Conservation (phyloP, 2,329 filamentous ascomycete genomes). For the Fusarium poae region DNA sequence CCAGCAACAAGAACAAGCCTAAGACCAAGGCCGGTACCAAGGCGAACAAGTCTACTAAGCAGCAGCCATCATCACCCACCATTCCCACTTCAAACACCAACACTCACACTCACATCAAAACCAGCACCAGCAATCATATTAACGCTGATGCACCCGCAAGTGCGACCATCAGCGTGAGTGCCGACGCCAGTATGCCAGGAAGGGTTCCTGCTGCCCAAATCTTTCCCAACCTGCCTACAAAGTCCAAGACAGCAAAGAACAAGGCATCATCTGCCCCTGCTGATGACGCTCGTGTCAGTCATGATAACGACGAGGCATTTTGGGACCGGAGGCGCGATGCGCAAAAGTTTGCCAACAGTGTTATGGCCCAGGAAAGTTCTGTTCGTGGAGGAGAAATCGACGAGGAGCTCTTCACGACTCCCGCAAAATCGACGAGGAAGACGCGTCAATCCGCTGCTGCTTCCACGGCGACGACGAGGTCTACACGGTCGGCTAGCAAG, state of each 20-base stretch:
- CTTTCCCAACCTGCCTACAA: conserved; percentile 52
- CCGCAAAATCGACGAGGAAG: conserved; percentile 52
- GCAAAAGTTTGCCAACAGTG: conserved; percentile 56
- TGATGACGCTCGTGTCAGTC: conserved; percentile 50
- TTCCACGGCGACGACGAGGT: conserved; percentile 54
- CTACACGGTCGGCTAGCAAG: conserved; percentile 66
- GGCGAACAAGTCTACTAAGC: conserved; percentile 50
- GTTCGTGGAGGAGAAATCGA: conserved; percentile 51
- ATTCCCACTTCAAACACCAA: conserved; percentile 35
- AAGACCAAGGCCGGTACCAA: conserved; percentile 38
- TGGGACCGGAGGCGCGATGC: conserved; percentile 56
- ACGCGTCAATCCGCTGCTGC: conserved; percentile 55
- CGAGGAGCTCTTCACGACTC: conserved; percentile 51
- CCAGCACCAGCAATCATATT: conserved; percentile 12
- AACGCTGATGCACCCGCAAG: conserved; percentile 43
- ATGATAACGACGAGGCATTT: conserved; percentile 51
- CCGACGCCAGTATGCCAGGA: conserved; percentile 58
- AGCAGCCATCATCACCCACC: conserved; percentile 53
- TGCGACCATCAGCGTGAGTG: conserved; percentile 45
- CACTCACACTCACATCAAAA: conserved; percentile 9
- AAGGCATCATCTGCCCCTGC: conserved; percentile 49
- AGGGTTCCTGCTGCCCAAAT: conserved; percentile 53
- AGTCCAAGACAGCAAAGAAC: conserved; percentile 49
- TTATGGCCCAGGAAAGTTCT: conserved; percentile 55
- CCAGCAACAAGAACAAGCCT: conserved; percentile 50